Base-by-base conservation (phyloP, 164 flowering plant genomes). In the Kingdonia uniflora region DNA sequence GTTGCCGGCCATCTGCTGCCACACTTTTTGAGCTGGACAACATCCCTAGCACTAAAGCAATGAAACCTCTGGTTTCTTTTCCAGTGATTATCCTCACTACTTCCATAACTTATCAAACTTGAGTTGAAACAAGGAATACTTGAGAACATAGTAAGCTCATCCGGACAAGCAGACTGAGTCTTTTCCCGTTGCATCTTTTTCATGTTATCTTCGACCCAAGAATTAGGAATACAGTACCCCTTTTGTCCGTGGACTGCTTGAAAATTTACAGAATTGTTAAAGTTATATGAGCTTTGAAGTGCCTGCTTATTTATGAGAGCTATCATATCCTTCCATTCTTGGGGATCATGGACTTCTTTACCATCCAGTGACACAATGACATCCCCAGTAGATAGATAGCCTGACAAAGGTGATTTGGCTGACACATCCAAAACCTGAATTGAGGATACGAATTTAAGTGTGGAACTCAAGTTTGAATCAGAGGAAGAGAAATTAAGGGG, bases 161-260 rank as follows among this genome's bases (percentile, higher is more conserved):
- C 54, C 8, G 87, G 79, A 65, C 97, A 90, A 63, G 56, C 53
- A 55, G 63, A 65, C 24, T 66, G 65, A 54, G 67, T 55, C 25
- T 63, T 72, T 53, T 19, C 59, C 43, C 60, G 51, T 25, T 54
- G 48, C 47, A 68, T 35, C 17, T 49, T 65, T 62, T 24, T 54
- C 61, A 26, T 15, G 20, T 79, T 67, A 44, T 72, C 75, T 56
- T 70, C 75, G 42, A 72, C 39, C 66, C 78, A 51, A 57, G 66
- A 65, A 55, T 45, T 56, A 20, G 98, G 85, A 23, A 82, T 70
- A 62, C 96, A 87, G 56, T 82, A 87, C 20, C 95, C 90, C 63
- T 73, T 91, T 49, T 63, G 51, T 39, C 51, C 19, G 54, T 47
- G 35, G 49, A 45, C 35, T 19, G 51, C 26, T 24, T 49, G 39